These are phyloP conservation scores for Hirsutella rhossiliensis DNA, from an alignment of 2,329 filamentous ascomycete genomes.

Conservation along the genomic window DNA sequence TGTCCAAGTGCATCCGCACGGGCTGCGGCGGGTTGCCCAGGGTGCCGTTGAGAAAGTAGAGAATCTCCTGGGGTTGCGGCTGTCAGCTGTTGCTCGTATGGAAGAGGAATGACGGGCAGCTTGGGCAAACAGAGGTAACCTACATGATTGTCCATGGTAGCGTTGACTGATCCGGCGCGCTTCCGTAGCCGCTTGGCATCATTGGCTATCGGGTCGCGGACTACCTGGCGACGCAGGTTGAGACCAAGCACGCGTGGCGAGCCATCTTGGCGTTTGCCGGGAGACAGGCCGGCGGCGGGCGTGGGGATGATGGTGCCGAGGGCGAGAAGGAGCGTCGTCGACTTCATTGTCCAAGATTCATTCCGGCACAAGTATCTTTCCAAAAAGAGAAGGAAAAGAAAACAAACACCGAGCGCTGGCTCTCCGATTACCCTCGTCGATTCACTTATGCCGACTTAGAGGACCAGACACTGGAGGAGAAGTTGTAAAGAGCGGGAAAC, in stretches of 20 bases:
- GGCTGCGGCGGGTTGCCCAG: conserved; percentile 49
- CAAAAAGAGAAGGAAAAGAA: too few relatives aligned
- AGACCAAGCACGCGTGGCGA: conserved; percentile 33
- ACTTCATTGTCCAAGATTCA: conserved; percentile 21
- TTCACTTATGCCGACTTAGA: too few relatives aligned
- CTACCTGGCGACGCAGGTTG: conserved; percentile 22
- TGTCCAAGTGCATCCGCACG: conserved; percentile 51
- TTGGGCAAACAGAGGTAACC: conserved; percentile 5
- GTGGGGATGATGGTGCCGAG: neutral
- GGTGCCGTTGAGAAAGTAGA: conserved; percentile 53
- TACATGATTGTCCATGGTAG: conserved; percentile 45
- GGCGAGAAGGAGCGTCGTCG: conserved; percentile 13
- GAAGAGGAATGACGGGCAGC: neutral
- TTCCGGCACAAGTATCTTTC: neutral
- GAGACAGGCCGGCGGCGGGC: conserved; percentile 8
- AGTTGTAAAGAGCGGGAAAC: too few relatives aligned
- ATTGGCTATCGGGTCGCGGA: conserved; percentile 28
- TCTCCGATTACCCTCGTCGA: too few relatives aligned
- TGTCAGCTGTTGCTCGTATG: neutral
- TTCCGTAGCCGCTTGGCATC: conserved; percentile 25
- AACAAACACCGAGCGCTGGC: too few relatives aligned
- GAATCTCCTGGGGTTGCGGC: conserved; percentile 32
- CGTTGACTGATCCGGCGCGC: conserved; percentile 28
- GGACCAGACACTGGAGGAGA: too few relatives aligned
- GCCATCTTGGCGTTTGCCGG: conserved; percentile 17